These are phyloP conservation scores for Scorias spongiosa DNA, from an alignment of 2,329 filamentous ascomycete species.

Conservation along the genomic window DNA sequence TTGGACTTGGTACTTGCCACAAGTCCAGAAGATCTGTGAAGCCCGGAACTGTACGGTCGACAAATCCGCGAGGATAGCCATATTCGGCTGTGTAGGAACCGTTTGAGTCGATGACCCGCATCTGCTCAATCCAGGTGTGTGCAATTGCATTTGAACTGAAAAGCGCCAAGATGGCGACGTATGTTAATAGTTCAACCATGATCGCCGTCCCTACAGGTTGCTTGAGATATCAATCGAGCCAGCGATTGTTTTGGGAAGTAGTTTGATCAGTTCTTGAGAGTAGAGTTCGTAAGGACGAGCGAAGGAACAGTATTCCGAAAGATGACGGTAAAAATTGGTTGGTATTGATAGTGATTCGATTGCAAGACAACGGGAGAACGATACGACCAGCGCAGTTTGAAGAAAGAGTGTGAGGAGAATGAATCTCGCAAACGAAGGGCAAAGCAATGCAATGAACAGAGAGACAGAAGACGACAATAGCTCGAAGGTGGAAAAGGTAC, in stretches of 20 bases:
- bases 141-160: slow-evolving; percentile 21
- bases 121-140: slow-evolving; percentile 74
- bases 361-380: too few relatives aligned
- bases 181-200: background rate
- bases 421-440: too few relatives aligned
- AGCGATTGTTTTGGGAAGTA: background rate
- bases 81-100: slow-evolving; percentile 55
- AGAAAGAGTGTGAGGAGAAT: too few relatives aligned
- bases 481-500: too few relatives aligned
- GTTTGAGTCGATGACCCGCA: slow-evolving; percentile 54
- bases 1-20: slow-evolving; percentile 45
- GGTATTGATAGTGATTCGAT: too few relatives aligned
- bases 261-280: background rate
- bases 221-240: too few relatives aligned
- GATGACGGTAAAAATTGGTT: too few relatives aligned
- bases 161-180: background rate
- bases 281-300: background rate
- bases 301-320: too few relatives aligned
- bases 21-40: slow-evolving; percentile 43
- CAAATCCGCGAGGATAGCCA: slow-evolving; percentile 63
- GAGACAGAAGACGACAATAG: too few relatives aligned
- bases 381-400: too few relatives aligned
- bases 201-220: too few relatives aligned
- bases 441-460: too few relatives aligned
- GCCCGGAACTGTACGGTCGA: slow-evolving; percentile 39